Evolutionary conservation across 148 eudicot genomes (phyloP), one percentile per base, ranked within the genome.

Genomic region (Polygonum aviculare): DNA sequence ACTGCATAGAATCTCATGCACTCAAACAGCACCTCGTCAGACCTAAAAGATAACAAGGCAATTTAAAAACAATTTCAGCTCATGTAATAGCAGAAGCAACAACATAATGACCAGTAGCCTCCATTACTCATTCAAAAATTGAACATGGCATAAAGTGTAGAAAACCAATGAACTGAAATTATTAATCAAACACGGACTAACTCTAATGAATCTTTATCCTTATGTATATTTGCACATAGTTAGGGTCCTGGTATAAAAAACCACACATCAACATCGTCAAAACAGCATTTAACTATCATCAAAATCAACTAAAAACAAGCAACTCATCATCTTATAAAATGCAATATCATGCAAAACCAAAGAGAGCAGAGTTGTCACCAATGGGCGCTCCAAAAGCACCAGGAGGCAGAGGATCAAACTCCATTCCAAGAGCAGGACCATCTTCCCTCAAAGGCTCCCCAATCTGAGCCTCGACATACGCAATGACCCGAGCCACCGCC

Each of bases 401-500:
- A 41, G 98, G 98, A 55, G 98, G 98, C 88, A 94, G 81, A 63
- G 97, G 93, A 87, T 94, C 98, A 89, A 94, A 94, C 86, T 94
- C 98, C 88, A 92, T 84, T 73, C 98, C 98, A 75, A 94, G 90
- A 69, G 92, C 88, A 26, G 98, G 98, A 9, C 93, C 97, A 49
- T 94, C 98, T 72, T 92, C 91, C 82, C 98, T 87, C 80, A 94
- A 80, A 44, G 83, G 85, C 79, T 89, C 98, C 74, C 98, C 98
- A 77, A 94, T 83, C 83, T 94, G 98, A 4, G 91, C 89, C 80
- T 92, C 98, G 18, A 94, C 90, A 73, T 82, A 90, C 8, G 83
- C 82, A 86, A 94, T 88, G 51, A 91, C 93, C 73, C 89, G 85
- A 57, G 81, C 84, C 86, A 92, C 97, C 1, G 80, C 80, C 57